phyloP scores from a whole-genome alignment of 257 asterid species.

The Phtheirospermum japonicum region DNA sequence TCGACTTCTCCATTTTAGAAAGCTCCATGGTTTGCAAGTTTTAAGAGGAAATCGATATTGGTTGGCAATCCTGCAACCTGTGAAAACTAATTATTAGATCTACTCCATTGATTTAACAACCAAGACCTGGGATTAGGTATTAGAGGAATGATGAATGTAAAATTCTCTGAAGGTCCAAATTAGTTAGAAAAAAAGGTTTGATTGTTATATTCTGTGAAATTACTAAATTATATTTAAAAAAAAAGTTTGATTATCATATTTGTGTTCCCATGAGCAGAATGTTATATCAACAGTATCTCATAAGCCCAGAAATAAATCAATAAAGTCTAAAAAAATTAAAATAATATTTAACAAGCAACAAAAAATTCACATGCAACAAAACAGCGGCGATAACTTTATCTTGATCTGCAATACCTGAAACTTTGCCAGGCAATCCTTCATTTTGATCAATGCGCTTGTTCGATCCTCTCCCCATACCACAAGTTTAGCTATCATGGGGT shows the following conservation, averaged over 20 bases:
- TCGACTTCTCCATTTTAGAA: conserved; percentile 84
- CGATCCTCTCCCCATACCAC: conserved; percentile 98
- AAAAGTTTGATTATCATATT: no score
- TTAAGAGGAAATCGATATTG: conserved; percentile 79
- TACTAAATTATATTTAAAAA: conserved; percentile 5
- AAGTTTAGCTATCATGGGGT: conserved; percentile 99
- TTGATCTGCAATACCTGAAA: conserved; percentile 63
- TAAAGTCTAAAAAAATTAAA: conserved; percentile 10
- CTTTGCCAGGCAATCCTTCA: conserved; percentile 82
- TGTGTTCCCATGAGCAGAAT: no score
- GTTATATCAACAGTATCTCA: conserved; percentile 9
- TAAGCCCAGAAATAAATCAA: conserved; percentile 15
- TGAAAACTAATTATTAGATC: conserved; percentile 28
- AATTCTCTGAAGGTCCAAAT: conserved; percentile 18
- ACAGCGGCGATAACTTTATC: conserved; percentile 4
- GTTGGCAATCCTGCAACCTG: conserved; percentile 99
- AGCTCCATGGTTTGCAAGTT: conserved; percentile 77
- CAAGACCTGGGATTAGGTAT: conserved; percentile 13
- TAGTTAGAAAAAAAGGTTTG: neutral
- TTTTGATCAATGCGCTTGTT: conserved; percentile 64
- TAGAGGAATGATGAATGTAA: conserved; percentile 12
- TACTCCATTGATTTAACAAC: conserved; percentile 15
- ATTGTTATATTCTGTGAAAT: conserved; percentile 1
- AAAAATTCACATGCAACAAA: conserved; percentile 8
- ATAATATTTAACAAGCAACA: conserved; percentile 9